Conservation (phyloP, 352 stramenopile genomes). For the Globisporangium cystogenes region DNA sequence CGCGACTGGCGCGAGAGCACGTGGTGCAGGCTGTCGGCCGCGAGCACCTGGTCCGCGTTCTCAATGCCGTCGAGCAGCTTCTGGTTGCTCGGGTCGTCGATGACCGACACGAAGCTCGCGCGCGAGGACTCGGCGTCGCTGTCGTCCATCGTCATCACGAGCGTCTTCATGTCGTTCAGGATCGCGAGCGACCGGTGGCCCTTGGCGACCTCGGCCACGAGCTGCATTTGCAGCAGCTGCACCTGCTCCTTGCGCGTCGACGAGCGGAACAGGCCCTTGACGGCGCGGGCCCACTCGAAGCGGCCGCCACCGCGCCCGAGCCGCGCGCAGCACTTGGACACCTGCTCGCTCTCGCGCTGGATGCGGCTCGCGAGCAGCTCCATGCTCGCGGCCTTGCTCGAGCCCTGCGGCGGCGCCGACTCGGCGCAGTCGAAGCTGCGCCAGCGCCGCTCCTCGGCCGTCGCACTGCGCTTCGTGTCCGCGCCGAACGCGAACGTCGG, state of each 20-base stretch:
- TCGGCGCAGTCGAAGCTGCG: slow-evolving; percentile 47
- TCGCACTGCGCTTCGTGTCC: slow-evolving; percentile 13
- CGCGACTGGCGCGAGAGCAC: slow-evolving; percentile 50
- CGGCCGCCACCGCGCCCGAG: slow-evolving; percentile 31
- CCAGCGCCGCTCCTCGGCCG: slow-evolving; percentile 40
- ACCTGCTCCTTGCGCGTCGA: slow-evolving; percentile 47
- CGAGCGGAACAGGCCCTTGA: slow-evolving; percentile 34
- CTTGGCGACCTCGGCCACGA: slow-evolving; percentile 59
- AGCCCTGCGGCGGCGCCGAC: slow-evolving; percentile 21
- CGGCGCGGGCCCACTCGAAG: slow-evolving; percentile 38
- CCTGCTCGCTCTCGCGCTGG: slow-evolving; percentile 35
- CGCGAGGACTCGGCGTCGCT: slow-evolving; percentile 12
- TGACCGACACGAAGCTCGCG: slow-evolving; percentile 21
- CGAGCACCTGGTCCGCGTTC: slow-evolving; percentile 49
- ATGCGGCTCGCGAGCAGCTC: slow-evolving; percentile 42
- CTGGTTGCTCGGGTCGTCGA: slow-evolving; percentile 24
- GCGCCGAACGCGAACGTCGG: slow-evolving; percentile 41
- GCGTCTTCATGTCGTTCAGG: slow-evolving; percentile 31
- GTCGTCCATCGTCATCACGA: slow-evolving; percentile 27
- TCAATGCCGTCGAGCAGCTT: slow-evolving; percentile 36
- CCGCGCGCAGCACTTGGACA: slow-evolving; percentile 32
- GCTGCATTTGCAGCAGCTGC: slow-evolving; percentile 58
- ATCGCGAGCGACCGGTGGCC: slow-evolving; percentile 54
- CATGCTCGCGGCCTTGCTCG: slow-evolving; percentile 20
- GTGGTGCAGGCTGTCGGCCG: slow-evolving; percentile 53